A percentile compares a stretch with the other conserved stretches of the same genome.
Conservation (phyloP, 306 rosid species). For the Cucurbita ficifolia region DNA sequence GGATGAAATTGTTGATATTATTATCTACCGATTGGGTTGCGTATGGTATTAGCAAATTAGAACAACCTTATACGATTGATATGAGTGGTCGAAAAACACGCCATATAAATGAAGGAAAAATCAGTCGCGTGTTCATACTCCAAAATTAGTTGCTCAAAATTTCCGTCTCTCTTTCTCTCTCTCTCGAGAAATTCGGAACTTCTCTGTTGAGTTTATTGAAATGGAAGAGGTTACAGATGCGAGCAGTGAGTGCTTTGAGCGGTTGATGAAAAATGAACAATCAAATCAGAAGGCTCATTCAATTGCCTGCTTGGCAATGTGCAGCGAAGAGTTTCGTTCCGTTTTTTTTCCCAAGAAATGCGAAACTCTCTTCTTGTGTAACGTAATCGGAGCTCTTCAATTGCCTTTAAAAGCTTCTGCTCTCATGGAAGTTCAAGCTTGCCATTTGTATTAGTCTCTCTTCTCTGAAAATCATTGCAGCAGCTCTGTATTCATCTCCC, state of each 20-base stretch:
- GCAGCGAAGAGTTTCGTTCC: background rate
- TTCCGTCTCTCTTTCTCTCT: background rate
- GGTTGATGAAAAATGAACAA: background rate
- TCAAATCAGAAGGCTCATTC: background rate
- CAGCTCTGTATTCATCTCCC: background rate
- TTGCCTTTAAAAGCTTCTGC: background rate
- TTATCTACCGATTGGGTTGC: too few species aligned
- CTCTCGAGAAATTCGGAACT: background rate
- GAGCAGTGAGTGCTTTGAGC: background rate
- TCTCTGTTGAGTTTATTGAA: background rate
- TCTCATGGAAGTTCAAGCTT: background rate
- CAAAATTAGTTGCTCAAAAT: background rate
- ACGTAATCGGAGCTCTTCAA: background rate
- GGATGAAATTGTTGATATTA: too few species aligned
- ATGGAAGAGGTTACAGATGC: background rate
- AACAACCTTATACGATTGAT: background rate
- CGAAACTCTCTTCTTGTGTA: background rate
- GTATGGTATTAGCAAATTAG: too few species aligned
- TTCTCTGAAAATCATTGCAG: background rate
- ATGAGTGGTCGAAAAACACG: background rate
- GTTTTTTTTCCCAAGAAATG: background rate
- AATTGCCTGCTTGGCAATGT: background rate
- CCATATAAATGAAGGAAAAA: background rate
- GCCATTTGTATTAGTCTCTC: background rate
- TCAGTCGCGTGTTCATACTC: background rate